Evolutionary conservation across 495 filamentous ascomycete genomes (phyloP).

Genomic region (Penicillium alfredii): DNA sequence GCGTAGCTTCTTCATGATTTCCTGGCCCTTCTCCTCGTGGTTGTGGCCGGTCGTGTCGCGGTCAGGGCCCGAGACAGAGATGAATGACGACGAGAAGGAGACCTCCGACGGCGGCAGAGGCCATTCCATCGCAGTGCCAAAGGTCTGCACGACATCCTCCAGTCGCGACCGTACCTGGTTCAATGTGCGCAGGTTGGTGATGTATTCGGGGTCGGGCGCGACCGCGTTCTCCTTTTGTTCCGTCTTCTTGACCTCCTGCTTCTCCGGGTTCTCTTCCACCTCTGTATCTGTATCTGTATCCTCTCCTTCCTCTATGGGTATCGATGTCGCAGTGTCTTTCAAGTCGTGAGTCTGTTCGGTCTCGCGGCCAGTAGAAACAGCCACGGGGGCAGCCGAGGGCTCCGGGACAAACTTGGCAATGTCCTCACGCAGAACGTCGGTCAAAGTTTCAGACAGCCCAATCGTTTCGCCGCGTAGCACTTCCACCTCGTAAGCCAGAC

Average conservation of each 20-base stretch:
- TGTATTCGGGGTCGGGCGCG: constrained; percentile 56
- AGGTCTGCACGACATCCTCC: constrained; percentile 79
- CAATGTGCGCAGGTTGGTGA: constrained; percentile 74
- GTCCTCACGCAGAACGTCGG: constrained; percentile 61
- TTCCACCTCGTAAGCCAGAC: constrained; percentile 92
- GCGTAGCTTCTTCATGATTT: constrained; percentile 59
- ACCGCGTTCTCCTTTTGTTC: constrained; percentile 1
- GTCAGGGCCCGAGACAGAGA: constrained; percentile 75
- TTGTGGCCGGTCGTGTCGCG: constrained; percentile 54
- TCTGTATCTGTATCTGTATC: not conserved
- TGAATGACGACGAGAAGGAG: constrained; percentile 65
- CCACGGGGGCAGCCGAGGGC: constrained; percentile 23
- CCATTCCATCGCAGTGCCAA: constrained; percentile 92
- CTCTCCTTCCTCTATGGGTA: constrained; percentile 6
- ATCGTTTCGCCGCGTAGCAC: constrained; percentile 81
- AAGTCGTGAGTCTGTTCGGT: constrained; percentile 3
- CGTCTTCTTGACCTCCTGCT: constrained; percentile 2
- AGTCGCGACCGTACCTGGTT: constrained; percentile 74
- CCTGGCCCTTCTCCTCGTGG: constrained; percentile 74
- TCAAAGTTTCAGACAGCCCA: constrained; percentile 67
- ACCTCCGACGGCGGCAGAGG: constrained; percentile 75
- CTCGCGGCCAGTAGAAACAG: constrained; percentile 4
- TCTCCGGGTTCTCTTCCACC: not conserved
- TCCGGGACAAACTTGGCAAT: constrained; percentile 62
- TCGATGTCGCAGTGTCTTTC: constrained; percentile 9